phyloP scores from a whole-genome alignment of 768 basidiomycete species.

The Mrakia gelida region DNA sequence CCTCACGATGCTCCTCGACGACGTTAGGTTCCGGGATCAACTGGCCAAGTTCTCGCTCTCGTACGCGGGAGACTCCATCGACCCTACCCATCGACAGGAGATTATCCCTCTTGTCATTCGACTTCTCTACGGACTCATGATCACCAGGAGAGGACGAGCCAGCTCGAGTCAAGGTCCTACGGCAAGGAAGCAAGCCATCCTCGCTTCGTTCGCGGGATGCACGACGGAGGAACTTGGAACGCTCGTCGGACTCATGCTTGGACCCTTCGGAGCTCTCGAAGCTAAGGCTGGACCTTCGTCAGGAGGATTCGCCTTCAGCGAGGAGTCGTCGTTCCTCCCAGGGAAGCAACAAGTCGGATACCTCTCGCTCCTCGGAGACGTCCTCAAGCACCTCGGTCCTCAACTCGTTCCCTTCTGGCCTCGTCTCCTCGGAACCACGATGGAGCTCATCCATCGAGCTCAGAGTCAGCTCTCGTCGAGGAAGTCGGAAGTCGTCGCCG shows the following conservation, averaged over 20 bases:
- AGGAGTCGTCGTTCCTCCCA: constrained; percentile 36
- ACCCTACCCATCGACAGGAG: constrained; percentile 56
- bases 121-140: constrained; percentile 80
- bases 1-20: constrained; percentile 69
- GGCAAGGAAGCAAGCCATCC: constrained; percentile 68
- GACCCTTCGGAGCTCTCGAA: constrained; percentile 51
- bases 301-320: constrained; percentile 31
- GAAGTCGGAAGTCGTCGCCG: constrained; percentile 8
- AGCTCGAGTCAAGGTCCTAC: constrained; percentile 56
- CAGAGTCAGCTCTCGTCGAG: constrained; percentile 55
- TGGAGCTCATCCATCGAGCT: constrained; percentile 62
- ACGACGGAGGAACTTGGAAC: constrained; percentile 66
- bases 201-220: constrained; percentile 66
- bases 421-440: constrained; percentile 61
- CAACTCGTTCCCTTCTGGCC: constrained; percentile 69
- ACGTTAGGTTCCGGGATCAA: constrained; percentile 83
- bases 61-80: constrained; percentile 52
- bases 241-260: constrained; percentile 82
- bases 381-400: constrained; percentile 74
- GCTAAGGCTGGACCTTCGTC: constrained; percentile 35
- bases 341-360: constrained; percentile 70
- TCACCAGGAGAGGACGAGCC: constrained; percentile 65
- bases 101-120: constrained; percentile 68
- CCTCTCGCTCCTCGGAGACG: constrained; percentile 75
- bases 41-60: constrained; percentile 64